Evolutionary conservation across 495 filamentous ascomycete species (phyloP).

Genomic region (Xylaria bambusicola): DNA sequence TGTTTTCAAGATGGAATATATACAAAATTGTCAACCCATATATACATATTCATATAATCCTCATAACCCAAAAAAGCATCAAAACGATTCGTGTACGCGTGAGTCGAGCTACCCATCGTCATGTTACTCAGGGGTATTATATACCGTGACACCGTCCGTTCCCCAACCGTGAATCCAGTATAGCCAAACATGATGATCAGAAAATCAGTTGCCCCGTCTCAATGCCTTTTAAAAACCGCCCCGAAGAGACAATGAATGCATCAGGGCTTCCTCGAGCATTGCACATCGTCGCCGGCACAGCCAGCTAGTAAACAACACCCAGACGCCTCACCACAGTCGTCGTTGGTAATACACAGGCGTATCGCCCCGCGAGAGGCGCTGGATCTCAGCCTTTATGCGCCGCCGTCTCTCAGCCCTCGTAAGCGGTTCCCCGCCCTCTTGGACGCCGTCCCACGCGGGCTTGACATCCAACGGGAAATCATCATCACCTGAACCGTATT

Average conservation of each 20-base stretch:
- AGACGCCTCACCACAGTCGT: slow-evolving; percentile 45
- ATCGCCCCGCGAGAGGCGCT: slow-evolving; percentile 41
- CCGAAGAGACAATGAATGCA: neutral
- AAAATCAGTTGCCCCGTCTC: neutral
- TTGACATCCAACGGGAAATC: no score
- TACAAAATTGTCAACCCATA: slow-evolving; percentile 2
- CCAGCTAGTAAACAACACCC: neutral
- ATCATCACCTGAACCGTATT: no score
- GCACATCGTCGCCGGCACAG: neutral
- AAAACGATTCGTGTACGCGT: neutral
- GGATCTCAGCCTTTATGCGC: slow-evolving; percentile 54
- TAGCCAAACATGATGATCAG: no score
- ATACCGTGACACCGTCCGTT: neutral
- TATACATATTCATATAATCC: slow-evolving; percentile 2
- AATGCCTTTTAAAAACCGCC: neutral
- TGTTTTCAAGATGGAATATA: slow-evolving; percentile 1
- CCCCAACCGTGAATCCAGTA: neutral
- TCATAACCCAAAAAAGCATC: slow-evolving; percentile 8
- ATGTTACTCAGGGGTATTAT: neutral
- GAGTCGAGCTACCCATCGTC: neutral
- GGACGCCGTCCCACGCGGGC: slow-evolving; percentile 24
- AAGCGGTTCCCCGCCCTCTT: slow-evolving; percentile 34
- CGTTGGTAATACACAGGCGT: slow-evolving; percentile 48
- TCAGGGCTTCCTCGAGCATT: neutral
- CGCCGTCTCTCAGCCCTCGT: slow-evolving; percentile 51